Evolutionary conservation across 1,139 yeast genomes (phyloP).

Genomic region (Diutina catenulata): DNA sequence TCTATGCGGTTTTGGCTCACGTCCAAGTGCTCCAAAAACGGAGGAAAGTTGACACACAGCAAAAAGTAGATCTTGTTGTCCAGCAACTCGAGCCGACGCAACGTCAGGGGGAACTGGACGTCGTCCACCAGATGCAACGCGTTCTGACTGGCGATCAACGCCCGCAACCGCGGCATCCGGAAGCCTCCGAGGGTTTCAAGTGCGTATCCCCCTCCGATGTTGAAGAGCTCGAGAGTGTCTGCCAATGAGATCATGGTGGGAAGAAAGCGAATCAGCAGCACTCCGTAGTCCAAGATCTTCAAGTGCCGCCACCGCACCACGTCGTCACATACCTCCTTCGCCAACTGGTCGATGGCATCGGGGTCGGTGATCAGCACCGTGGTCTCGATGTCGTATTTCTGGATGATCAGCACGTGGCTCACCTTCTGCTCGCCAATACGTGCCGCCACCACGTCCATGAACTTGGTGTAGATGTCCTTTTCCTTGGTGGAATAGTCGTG

Average conservation of each 20-base stretch:
- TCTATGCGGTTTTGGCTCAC: constrained; percentile 32
- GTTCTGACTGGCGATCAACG: constrained; percentile 24
- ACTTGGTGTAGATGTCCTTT: background rate
- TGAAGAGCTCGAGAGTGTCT: constrained; percentile 24
- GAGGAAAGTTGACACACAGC: constrained; percentile 30
- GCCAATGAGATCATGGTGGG: constrained; percentile 31
- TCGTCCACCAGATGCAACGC: constrained; percentile 26
- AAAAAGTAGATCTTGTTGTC: constrained; percentile 32
- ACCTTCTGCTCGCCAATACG: background rate
- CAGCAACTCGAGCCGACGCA: constrained; percentile 22
- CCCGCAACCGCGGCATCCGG: constrained; percentile 26
- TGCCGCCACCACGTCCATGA: background rate
- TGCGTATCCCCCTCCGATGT: constrained; percentile 31
- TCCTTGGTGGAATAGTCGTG: background rate
- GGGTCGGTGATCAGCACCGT: constrained; percentile 4
- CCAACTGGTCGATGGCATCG: background rate
- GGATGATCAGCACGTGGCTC: constrained; percentile 3
- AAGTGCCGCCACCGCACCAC: constrained; percentile 25
- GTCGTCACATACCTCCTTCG: constrained; percentile 26
- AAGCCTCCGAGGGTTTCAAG: constrained; percentile 32
- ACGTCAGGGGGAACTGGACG: constrained; percentile 21
- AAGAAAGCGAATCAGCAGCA: constrained; percentile 25
- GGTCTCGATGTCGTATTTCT: constrained; percentile 4
- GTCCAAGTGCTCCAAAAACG: constrained; percentile 20
- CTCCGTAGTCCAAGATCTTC: constrained; percentile 25